Percentiles rank a stretch among this genome's conserved stretches.
phyloP scores from a whole-genome alignment of 148 eudicot genomes.

The Chenopodium suecicum region DNA sequence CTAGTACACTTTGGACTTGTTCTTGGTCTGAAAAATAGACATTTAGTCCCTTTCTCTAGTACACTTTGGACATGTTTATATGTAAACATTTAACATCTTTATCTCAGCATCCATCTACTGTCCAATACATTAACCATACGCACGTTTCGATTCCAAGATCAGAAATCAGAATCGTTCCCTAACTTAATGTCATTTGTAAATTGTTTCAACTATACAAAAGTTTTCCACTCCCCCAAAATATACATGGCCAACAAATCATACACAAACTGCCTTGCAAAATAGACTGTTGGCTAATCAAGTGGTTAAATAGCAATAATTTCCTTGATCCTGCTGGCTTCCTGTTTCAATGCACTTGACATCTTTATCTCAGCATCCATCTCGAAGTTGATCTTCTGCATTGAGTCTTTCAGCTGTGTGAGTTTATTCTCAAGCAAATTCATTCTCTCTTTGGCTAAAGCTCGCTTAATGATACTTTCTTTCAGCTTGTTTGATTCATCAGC shows the following conservation, averaged over 20 bases:
- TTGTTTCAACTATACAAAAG: background rate
- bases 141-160: background rate
- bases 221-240: background rate
- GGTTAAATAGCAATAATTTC: slow-evolving; percentile 4
- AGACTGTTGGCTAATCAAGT: background rate
- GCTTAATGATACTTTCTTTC: slow-evolving; percentile 20
- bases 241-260: background rate
- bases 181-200: too few species aligned
- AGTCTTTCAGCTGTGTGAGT: slow-evolving; percentile 22
- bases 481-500: slow-evolving; percentile 17
- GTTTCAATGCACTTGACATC: slow-evolving; percentile 20
- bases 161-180: background rate
- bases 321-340: background rate
- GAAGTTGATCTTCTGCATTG: slow-evolving; percentile 18
- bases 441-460: slow-evolving; percentile 12
- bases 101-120: too few species aligned
- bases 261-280: background rate
- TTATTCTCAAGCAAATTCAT: slow-evolving; percentile 26
- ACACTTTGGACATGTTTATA: too few species aligned
- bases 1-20: too few species aligned
- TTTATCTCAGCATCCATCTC: slow-evolving; percentile 27
- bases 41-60: too few species aligned
- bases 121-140: background rate
- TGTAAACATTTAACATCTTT: too few species aligned
- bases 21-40: too few species aligned